phyloP scores from a whole-genome alignment of 441 rosid species.

The Erodium texanum region DNA sequence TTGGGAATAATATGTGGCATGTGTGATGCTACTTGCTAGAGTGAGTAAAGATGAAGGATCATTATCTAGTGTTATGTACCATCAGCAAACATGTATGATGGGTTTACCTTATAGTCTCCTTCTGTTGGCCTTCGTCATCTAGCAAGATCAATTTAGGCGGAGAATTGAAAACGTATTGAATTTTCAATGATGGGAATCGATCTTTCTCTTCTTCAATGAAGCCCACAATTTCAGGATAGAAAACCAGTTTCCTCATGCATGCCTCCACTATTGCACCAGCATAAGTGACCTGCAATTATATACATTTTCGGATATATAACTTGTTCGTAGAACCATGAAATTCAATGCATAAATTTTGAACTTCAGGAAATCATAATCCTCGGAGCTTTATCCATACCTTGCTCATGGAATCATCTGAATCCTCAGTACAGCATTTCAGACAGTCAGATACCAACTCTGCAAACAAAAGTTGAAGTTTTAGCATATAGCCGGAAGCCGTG shows the following conservation, averaged over 20 bases:
- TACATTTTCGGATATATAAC: not conserved
- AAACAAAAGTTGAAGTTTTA: conserved; percentile 18
- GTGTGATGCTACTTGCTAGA: too few relatives aligned
- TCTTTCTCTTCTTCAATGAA: conserved; percentile 89
- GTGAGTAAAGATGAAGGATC: too few relatives aligned
- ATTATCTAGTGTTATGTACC: too few relatives aligned
- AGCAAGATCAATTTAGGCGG: conserved; percentile 86
- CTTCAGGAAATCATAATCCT: not conserved
- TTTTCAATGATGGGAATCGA: conserved; percentile 53
- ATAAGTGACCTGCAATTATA: conserved; percentile 44
- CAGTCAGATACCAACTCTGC: conserved; percentile 91
- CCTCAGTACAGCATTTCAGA: conserved; percentile 89
- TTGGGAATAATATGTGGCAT: too few relatives aligned
- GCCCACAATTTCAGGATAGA: conserved; percentile 82
- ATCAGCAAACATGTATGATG: not conserved
- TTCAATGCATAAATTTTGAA: not conserved
- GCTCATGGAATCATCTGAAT: conserved; percentile 71
- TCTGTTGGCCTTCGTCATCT: conserved; percentile 62
- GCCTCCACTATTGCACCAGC: conserved; percentile 80
- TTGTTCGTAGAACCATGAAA: not conserved
- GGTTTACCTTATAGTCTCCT: conserved; percentile 69
- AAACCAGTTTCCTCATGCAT: conserved; percentile 86
- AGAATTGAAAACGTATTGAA: conserved; percentile 71
- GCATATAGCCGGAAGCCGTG: not conserved
- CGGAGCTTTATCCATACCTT: conserved; percentile 39